Evolutionary conservation across 192 early-diverging fungal genomes (phyloP), one percentile per base, ranked within the genome.

Genomic region (Phlyctochytrium bullatum): DNA sequence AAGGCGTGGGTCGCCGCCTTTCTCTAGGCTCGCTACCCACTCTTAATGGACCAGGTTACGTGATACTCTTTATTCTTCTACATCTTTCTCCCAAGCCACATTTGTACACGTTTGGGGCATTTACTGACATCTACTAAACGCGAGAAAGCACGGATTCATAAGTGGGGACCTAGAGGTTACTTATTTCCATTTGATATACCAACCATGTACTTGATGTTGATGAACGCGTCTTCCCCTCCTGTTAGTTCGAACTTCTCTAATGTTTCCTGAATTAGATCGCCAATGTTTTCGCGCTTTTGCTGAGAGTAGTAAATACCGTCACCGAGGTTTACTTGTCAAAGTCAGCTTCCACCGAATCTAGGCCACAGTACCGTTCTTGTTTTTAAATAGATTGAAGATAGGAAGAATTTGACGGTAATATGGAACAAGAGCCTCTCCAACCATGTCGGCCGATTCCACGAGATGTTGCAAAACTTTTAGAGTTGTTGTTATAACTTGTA

Each of bases 171-270:
- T 71, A 30, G n/a, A 27, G 14, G n/a, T 24, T 32, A 24, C 1
- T 0, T 10, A 25, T 20, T 10, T n/a, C 12, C 27, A 14, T 14
- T 29, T 27, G 60, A 23, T 32, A 60, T 16, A 35, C 57, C 16
- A 29, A 86, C 81, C 85, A 86, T 86, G 69, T 86, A 86, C 68
- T 86, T 86, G 76, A 86, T 86, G 69, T 86, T 86, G 72, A 86
- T 86, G 73, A 86, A 86, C n/a, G 85, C 85, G 62, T 86, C 85
- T 65, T 86, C 85, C 23, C 85, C 85, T 24, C 85, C 85, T 0
- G 80, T 82, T 34, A 86, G 62, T 69, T 86, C 85, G 77, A 86
- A 86, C 67, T 86, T 86, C 58, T 86, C 85, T 16, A 86, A 72
- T 14, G 85, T 86, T 59, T 86, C 85, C 65, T 86, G 82, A 61